Conservation (phyloP, 2,329 filamentous ascomycete genomes). For the Zelopaecilomyces penicillatus region DNA sequence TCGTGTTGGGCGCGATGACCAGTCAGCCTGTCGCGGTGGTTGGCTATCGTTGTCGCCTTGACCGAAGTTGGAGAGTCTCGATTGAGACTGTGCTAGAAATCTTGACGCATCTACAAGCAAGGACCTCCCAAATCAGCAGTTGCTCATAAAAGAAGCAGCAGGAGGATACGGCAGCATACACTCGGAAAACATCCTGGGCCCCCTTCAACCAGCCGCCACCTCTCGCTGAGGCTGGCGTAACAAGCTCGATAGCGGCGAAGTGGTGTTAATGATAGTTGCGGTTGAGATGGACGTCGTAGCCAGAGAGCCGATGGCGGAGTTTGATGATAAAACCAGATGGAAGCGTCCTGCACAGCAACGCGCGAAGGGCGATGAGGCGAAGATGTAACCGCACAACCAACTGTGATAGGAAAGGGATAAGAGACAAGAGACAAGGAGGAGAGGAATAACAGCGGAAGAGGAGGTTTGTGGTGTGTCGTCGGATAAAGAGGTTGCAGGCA, state of each 20-base stretch:
- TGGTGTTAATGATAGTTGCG: neutral
- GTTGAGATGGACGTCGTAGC: neutral
- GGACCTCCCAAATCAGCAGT: neutral
- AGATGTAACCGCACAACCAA: too few relatives aligned
- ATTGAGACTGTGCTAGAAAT: conserved; percentile 95
- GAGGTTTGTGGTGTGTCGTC: too few relatives aligned
- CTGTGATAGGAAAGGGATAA: too few relatives aligned
- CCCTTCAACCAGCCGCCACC: conserved; percentile 25
- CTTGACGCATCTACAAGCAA: conserved; percentile 74
- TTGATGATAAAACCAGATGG: conserved; percentile 5
- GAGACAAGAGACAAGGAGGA: too few relatives aligned
- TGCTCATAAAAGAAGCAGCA: neutral
- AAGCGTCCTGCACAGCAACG: neutral
- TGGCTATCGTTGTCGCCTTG: conserved; percentile 41
- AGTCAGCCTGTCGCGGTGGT: conserved; percentile 22
- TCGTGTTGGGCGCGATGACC: conserved; percentile 26
- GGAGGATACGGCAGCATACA: conserved; percentile 42
- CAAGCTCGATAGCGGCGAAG: conserved; percentile 1
- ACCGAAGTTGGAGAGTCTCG: conserved; percentile 67
- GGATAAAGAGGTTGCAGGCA: too few relatives aligned
- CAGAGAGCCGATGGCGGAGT: too few relatives aligned
- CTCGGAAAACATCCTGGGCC: conserved; percentile 55
- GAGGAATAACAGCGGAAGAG: too few relatives aligned
- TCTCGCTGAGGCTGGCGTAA: conserved; percentile 15
- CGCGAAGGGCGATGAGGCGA: too few relatives aligned